Base-by-base conservation (phyloP, 1,284 basidiomycete genomes). In the Trametes polyzona region DNA sequence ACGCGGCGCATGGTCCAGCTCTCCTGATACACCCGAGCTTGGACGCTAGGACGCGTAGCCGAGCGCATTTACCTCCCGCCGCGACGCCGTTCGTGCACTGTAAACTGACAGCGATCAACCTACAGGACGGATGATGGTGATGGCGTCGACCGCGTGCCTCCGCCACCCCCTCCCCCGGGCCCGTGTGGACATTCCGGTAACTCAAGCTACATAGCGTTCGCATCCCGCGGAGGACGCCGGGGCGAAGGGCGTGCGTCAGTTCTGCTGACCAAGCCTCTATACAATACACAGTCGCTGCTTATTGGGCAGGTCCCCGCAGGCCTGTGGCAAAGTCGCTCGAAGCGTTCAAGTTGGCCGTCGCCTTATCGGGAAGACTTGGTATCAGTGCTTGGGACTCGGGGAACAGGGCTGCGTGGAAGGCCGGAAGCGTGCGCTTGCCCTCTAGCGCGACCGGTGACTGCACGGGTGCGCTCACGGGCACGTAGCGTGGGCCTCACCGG, bases 141-240 rank as follows among this genome's bases (percentile, higher is more conserved):
- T n/a, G n/a, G 30, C 33, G 33, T 11, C 33, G 33, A 12, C 14
- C 33, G 33, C 33, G 43, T 8, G 42, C 26, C 4, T 27, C 26
- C 44, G 44, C 40, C 23, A n/a, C 39, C 58, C 62, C 32, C 19
- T 26, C 35, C 12, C 39, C 35, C 54, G 65, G 65, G 47, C 55
- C 59, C 56, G 39, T n/a, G 21, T 54, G 21, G 36, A 55, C 65
- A 55, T 63, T 57, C 56, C 44, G 37, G 60, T 55, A 39, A 46
- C 33, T 57, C 56, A 40, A 33, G 60, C 53, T 33, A 46, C 33
- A 21, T 46, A 50, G 53, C 56, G 47, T 47, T 47, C 26, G 16
- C 44, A 21, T 32, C 39, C 39, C 46, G 39, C 53, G 53, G 46
- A 46, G 29, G 16, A 27, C 40, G 53, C 46, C 46, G 46, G 16